Base-by-base conservation (phyloP, 768 basidiomycete species). In the Naganishia vishniacii region DNA sequence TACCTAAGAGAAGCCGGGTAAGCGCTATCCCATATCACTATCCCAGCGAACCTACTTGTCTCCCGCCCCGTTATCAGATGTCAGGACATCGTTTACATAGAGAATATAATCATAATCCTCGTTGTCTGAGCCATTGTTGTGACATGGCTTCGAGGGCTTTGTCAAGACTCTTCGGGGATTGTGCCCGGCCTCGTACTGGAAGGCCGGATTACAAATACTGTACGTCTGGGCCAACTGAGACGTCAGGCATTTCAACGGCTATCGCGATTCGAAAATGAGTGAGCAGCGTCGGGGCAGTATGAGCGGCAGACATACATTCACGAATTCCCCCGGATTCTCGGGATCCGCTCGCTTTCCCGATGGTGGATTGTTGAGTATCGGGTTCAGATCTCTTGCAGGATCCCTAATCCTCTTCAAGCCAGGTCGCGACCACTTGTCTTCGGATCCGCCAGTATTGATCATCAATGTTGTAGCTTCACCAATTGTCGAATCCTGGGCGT, bases 41-140 rank as follows among this genome's bases (percentile, higher is more conserved):
- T 37, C 28, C 68, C 65, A 67, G 66, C 23, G 34, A 34, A 83
- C 88, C 75, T 73, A 93, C 91, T 95, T 91, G 82, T 95, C 76
- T 44, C 74, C 73, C 11, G 65, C 88, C 48, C 90, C 89, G 66
- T 93, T 89, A 71, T 97, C 95, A 26, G 84, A 86, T 2, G 95
- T 95, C 64, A 99, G 80, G 82, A 91, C 92, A 73, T 99, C 95
- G 73, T 99, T 99, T 74, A 99, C 95, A 77, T 98, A 99, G 64
- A 99, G 84, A 72, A 99, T 98, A 73, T 99, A 99, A 76, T 99
- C 95, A 72, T 92, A 94, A 77, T 99, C 95, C 71, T 98, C 94
- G 71, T 99, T 99, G 79, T 99, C 95, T 70, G 86, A 95, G 1
- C 94, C 94, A 65, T 97, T 93, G 77, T 99, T 99, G 76, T 94